Conservation (phyloP, 2,329 filamentous ascomycete species). For the Knufia fluminis region DNA sequence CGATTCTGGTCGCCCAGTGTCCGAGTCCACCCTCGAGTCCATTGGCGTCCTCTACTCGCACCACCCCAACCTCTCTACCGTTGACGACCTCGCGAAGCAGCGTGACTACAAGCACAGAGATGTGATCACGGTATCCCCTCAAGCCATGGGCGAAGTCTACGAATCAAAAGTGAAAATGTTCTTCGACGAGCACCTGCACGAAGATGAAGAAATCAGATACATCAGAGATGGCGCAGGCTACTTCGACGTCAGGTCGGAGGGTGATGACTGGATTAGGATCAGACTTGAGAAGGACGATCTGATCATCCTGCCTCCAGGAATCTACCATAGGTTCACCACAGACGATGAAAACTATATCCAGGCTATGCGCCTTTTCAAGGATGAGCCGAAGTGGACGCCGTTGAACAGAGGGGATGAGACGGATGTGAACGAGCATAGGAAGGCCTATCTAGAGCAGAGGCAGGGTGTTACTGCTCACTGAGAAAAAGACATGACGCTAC, state of each 20-base stretch:
- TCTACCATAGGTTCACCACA: slow-evolving; percentile 96
- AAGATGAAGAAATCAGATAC: slow-evolving; percentile 97
- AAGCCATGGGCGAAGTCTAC: slow-evolving; percentile 75
- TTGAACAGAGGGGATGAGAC: slow-evolving; percentile 71
- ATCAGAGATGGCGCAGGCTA: slow-evolving; percentile 81
- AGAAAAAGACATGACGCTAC: no score
- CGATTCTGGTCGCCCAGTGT: slow-evolving; percentile 67
- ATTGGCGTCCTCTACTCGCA: slow-evolving; percentile 75
- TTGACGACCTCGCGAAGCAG: slow-evolving; percentile 63
- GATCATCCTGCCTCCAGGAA: slow-evolving; percentile 86
- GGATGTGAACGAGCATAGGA: slow-evolving; percentile 67
- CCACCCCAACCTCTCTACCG: slow-evolving; percentile 54
- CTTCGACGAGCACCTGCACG: slow-evolving; percentile 91
- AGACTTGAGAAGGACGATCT: slow-evolving; percentile 76
- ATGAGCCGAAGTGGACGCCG: slow-evolving; percentile 97
- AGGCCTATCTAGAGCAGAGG: slow-evolving; percentile 57
- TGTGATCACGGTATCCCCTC: slow-evolving; percentile 78
- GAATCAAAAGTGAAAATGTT: slow-evolving; percentile 90
- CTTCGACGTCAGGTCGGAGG: slow-evolving; percentile 79
- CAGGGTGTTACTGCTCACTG: slow-evolving; percentile 10
- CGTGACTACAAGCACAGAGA: slow-evolving; percentile 91
- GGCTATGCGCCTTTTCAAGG: slow-evolving; percentile 94
- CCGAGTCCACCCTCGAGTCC: slow-evolving; percentile 54
- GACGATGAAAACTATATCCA: slow-evolving; percentile 87
- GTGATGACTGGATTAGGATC: slow-evolving; percentile 84